A percentile compares a stretch with the other conserved stretches of the same genome.
Conservation (phyloP, 768 basidiomycete genomes). For the Hypsizygus marmoreus region DNA sequence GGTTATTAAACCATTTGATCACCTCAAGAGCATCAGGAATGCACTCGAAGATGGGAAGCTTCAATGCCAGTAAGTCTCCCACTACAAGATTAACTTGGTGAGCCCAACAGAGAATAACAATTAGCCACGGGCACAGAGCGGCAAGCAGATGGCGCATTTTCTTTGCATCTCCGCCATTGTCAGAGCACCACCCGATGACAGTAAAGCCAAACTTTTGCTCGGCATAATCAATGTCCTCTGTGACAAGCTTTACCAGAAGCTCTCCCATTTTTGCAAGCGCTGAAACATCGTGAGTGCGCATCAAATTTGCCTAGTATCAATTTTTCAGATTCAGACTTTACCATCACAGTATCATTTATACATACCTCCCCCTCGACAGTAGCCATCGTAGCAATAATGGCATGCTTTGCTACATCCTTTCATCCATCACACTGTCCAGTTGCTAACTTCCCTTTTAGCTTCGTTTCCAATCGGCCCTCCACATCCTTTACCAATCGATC, state of each 20-base stretch:
- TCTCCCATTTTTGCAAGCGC: slow-evolving; percentile 25
- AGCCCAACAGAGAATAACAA: slow-evolving; percentile 25
- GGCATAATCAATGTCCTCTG: slow-evolving; percentile 18
- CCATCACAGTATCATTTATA: not conserved
- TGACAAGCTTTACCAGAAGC: slow-evolving; percentile 22
- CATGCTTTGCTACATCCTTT: slow-evolving; percentile 27
- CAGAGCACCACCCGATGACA: slow-evolving; percentile 19
- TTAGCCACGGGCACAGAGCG: slow-evolving; percentile 8
- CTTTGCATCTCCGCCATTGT: slow-evolving; percentile 22
- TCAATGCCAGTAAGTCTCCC: slow-evolving; percentile 31
- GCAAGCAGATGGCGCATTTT: slow-evolving; percentile 18
- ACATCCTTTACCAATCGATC: slow-evolving; percentile 11
- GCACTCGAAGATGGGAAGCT: slow-evolving; percentile 13
- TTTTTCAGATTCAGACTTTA: not conserved
- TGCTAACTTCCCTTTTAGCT: slow-evolving; percentile 14
- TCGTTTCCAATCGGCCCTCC: slow-evolving; percentile 10
- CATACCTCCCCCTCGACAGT: slow-evolving; percentile 24
- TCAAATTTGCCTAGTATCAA: slow-evolving; percentile 15
- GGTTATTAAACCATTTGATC: slow-evolving; percentile 36
- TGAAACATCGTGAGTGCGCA: slow-evolving; percentile 22
- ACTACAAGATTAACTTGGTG: slow-evolving; percentile 37
- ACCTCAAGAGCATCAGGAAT: slow-evolving; percentile 20
- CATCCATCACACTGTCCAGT: slow-evolving; percentile 30
- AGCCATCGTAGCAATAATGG: slow-evolving; percentile 26
- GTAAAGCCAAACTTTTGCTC: slow-evolving; percentile 8